Conservation (phyloP, 2,329 filamentous ascomycete species). For the Microdochium nivale region DNA sequence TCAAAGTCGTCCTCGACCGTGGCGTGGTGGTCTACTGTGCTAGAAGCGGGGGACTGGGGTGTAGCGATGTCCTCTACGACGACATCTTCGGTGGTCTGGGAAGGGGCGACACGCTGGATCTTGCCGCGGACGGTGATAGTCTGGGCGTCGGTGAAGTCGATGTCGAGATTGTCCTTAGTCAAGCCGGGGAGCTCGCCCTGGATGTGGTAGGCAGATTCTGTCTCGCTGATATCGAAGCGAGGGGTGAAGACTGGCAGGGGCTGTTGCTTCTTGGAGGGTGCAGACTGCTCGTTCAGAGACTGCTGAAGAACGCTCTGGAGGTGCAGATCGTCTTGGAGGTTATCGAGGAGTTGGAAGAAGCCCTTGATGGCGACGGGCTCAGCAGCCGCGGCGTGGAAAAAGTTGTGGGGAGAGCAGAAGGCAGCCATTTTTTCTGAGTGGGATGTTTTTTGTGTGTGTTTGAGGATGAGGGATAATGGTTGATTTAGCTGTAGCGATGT, state of each 20-base stretch:
- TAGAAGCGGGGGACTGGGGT: neutral
- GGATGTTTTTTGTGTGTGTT: neutral
- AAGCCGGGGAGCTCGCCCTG: conserved; percentile 4
- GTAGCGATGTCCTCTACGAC: neutral
- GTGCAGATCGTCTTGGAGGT: neutral
- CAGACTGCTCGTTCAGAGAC: neutral
- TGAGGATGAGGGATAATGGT: neutral
- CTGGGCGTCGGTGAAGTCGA: conserved; percentile 8
- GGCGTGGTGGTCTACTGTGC: neutral
- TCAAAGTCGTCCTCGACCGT: conserved; percentile 5
- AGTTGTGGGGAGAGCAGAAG: neutral
- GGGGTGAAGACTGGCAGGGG: conserved; percentile 2
- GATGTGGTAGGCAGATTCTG: conserved; percentile 1
- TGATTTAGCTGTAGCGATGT: neutral
- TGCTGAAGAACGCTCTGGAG: neutral
- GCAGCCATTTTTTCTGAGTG: neutral
- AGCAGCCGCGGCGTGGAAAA: neutral
- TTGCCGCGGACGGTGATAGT: conserved; percentile 2
- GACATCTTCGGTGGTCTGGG: neutral
- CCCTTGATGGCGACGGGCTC: neutral
- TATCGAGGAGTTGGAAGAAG: neutral
- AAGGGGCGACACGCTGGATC: conserved; percentile 18
- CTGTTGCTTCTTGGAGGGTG: conserved; percentile 10
- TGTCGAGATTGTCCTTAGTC: conserved; percentile 1
- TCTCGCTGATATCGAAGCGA: conserved; percentile 5